Conservation (phyloP, 2,329 filamentous ascomycete genomes). For the Fusarium begoniae region DNA sequence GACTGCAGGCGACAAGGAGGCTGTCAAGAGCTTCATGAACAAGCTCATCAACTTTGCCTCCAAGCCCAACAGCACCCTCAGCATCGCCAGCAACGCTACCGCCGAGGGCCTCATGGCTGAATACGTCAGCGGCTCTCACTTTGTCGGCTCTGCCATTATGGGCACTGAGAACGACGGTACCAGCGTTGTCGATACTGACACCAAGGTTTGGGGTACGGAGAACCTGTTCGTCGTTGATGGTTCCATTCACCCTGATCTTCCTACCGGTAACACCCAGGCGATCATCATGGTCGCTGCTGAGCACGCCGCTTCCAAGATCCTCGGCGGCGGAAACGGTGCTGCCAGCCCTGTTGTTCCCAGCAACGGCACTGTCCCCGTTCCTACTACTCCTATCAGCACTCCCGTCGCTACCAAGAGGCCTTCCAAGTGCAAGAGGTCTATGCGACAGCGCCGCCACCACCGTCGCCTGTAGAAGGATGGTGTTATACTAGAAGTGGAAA, state of each 20-base stretch:
- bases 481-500: not conserved
- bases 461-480: not conserved
- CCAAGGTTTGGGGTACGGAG: conserved; percentile 72
- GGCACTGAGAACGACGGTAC: conserved; percentile 63
- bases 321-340: not conserved
- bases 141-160: conserved; percentile 69
- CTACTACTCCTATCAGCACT: not conserved
- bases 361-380: not conserved
- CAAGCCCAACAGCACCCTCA: conserved; percentile 65
- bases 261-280: conserved; percentile 73
- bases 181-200: conserved; percentile 69
- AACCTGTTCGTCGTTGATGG: conserved; percentile 76
- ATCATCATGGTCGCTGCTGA: conserved; percentile 73
- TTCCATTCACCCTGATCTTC: conserved; percentile 74
- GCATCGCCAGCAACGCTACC: conserved; percentile 55
- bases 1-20: conserved; percentile 49
- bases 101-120: conserved; percentile 66
- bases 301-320: conserved; percentile 56
- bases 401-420: conserved; percentile 9
- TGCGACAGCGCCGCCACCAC: conserved; percentile 6
- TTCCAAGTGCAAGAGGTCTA: conserved; percentile 4
- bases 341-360: conserved; percentile 8
- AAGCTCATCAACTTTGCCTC: conserved; percentile 72
- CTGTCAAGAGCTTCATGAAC: conserved; percentile 59
- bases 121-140: conserved; percentile 60